A percentile compares a stretch with the other conserved stretches of the same genome.
Evolutionary conservation across 768 basidiomycete species (phyloP).

Genomic region (Aureoboletus auriporus): DNA sequence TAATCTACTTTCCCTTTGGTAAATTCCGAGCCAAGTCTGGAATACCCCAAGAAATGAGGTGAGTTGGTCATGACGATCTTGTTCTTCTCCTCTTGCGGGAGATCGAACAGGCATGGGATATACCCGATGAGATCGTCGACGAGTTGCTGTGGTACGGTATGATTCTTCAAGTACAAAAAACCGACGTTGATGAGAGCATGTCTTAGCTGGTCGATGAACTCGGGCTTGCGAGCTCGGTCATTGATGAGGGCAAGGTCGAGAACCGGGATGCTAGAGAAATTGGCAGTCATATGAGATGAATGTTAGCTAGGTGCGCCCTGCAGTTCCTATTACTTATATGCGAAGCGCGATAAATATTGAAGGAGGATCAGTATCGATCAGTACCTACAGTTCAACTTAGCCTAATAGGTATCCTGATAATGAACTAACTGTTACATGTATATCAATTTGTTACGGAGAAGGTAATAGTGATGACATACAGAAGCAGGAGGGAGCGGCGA

Average conservation of each 20-base stretch:
- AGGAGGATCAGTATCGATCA: no score
- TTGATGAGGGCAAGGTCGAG: conserved; percentile 60
- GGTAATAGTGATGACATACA: no score
- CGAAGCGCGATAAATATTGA: no score
- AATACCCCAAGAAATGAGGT: conserved; percentile 78
- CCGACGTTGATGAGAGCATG: conserved; percentile 77
- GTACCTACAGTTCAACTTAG: no score
- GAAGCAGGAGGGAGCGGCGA: no score
- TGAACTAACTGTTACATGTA: no score
- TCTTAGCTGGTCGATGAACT: conserved; percentile 62
- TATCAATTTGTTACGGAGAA: no score
- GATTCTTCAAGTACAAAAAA: conserved; percentile 73
- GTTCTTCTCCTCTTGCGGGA: conserved; percentile 66
- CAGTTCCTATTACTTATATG: no score
- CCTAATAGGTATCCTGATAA: no score
- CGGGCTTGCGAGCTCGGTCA: conserved; percentile 36
- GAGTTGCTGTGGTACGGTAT: conserved; percentile 45
- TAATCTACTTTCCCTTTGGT: conserved; percentile 71
- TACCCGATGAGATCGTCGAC: conserved; percentile 51
- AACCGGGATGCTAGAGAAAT: no score
- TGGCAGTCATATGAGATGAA: no score
- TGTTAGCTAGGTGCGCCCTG: no score
- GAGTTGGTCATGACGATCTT: conserved; percentile 68
- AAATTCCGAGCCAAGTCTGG: conserved; percentile 63
- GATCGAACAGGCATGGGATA: conserved; percentile 66